A percentile compares a stretch with the other conserved stretches of the same genome.
These are phyloP conservation scores for Aspergillus pseudonomiae DNA, from an alignment of 2,329 filamentous ascomycete species.

Conservation along the genomic window DNA sequence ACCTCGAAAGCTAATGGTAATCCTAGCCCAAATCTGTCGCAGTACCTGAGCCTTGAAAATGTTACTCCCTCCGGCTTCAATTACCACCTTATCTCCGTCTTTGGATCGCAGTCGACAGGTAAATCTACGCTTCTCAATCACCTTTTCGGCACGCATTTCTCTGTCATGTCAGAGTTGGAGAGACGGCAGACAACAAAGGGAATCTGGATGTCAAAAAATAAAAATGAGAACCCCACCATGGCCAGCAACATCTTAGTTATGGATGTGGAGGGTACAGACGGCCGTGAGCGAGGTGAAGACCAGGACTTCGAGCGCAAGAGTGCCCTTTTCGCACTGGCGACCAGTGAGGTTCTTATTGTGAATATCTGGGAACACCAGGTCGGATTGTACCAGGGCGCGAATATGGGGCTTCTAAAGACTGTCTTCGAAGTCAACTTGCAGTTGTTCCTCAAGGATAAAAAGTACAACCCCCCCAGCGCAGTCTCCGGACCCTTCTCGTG, in stretches of 20 bases:
- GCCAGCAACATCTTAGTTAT: constrained; percentile 98
- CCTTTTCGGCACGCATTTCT: constrained; percentile 93
- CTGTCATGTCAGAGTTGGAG: constrained; percentile 95
- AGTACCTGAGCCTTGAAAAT: constrained; percentile 78
- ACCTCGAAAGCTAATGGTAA: constrained; percentile 6
- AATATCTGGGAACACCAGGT: constrained; percentile 99
- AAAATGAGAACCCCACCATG: constrained; percentile 66
- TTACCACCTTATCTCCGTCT: constrained; percentile 98
- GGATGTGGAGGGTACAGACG: constrained; percentile 98
- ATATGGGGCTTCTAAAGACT: constrained; percentile 98
- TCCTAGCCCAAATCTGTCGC: constrained; percentile 71
- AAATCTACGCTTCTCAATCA: constrained; percentile 97
- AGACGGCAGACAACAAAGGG: constrained; percentile 97
- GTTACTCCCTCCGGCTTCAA: constrained; percentile 93
- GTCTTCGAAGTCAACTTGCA: constrained; percentile 99
- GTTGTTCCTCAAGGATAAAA: constrained; percentile 92
- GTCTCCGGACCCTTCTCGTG: constrained; percentile 19
- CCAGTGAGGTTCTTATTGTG: constrained; percentile 95
- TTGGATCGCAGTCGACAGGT: constrained; percentile 96
- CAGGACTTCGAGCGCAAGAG: constrained; percentile 99
- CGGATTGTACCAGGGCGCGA: constrained; percentile 94
- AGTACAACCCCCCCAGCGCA: constrained; percentile 57
- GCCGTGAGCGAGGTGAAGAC: constrained; percentile 92
- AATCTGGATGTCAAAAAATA: constrained; percentile 99
- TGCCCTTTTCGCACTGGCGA: constrained; percentile 93